These are phyloP conservation scores for Penicillium cosmopolitanum DNA, from an alignment of 495 filamentous ascomycete species.

Conservation along the genomic window DNA sequence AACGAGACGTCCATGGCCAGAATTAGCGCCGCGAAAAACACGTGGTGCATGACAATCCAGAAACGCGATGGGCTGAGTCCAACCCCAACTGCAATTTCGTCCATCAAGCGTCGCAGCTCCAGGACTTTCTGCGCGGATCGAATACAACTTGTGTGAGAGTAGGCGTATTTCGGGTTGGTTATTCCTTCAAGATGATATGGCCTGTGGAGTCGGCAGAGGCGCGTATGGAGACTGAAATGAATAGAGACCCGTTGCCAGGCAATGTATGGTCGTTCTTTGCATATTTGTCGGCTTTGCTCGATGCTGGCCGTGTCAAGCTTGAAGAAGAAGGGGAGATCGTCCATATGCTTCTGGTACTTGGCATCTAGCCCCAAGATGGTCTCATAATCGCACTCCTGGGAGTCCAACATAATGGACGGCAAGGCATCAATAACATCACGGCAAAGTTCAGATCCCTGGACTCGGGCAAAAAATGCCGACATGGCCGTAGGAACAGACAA, in stretches of 20 bases:
- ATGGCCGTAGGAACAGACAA: constrained; percentile 26
- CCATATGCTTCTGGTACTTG: constrained; percentile 23
- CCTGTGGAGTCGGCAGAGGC: constrained; percentile 36
- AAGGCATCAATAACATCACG: constrained; percentile 35
- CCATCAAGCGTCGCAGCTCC: constrained; percentile 32
- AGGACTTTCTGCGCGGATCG: constrained; percentile 33
- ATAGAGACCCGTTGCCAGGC: constrained; percentile 25
- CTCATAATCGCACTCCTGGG: constrained; percentile 26
- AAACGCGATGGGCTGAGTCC: constrained; percentile 23
- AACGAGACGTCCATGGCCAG: constrained; percentile 36
- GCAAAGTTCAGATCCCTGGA: constrained; percentile 29
- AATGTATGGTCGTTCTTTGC: constrained; percentile 30
- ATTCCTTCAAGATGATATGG: constrained; percentile 32
- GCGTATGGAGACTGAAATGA: constrained; percentile 31
- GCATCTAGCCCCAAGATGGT: constrained; percentile 29
- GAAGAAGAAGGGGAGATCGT: constrained; percentile 27
- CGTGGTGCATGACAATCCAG: constrained; percentile 32
- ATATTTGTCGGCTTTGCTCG: constrained; percentile 23
- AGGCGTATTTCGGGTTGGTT: constrained; percentile 32
- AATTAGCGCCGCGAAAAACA: constrained; percentile 34
- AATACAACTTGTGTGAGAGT: constrained; percentile 32
- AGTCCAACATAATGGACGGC: constrained; percentile 25
- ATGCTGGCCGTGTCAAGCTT: constrained; percentile 26
- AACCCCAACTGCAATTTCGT: constrained; percentile 20
- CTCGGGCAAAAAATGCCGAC: constrained; percentile 28